Base-by-base conservation (phyloP, 306 rosid species). In the Acacia confusa region DNA sequence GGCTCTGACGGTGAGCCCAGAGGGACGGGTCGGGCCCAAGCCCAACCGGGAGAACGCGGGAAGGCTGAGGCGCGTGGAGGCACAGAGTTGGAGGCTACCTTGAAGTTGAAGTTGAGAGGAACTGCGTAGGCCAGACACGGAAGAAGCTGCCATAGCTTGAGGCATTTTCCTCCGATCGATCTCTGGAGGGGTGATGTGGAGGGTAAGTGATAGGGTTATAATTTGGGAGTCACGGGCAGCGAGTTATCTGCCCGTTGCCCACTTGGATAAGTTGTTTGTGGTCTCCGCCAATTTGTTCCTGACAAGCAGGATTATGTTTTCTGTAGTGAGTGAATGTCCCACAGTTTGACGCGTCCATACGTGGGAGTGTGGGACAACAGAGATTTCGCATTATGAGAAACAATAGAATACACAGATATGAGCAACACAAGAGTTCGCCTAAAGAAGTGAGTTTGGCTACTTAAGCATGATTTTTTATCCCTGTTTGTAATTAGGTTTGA, bases 91-190 rank as follows among this genome's bases (percentile, higher is more conserved):
- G 63, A 91, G 90, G 75, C 90, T 91, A 16, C 95, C 95, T 45
- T 94, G 97, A 87, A 92, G 78, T 45, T 94, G 97, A 87, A 92
- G 78, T 75, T 91, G 97, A 69, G 98, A 86, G 24, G 92, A 87
- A 57, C 95, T 92, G 14, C 88, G 86, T 20, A 91, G 77, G 40
- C 97, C 92, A 52, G 97, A 87, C 92, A 92, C 87, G 68, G 97
- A 93, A 24, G 66, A 95, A 60, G 66, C 25, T 78, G 98, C 97
- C 92, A 95, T 88, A 55, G 95, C 92, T 53, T 90, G 95, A 36
- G 91, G 94, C 93, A 92, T 94, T n/a, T 80, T 66, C 14, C 66
- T 13, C 24, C 43, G 20, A 34, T 66, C 0, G 15, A 9, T 63
- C 7, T 14, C n/a, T 5, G 1, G 84, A 83, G 69, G 72, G 70